Conservation (phyloP, 805 yeast genomes). For the Starmerella bombicola region DNA sequence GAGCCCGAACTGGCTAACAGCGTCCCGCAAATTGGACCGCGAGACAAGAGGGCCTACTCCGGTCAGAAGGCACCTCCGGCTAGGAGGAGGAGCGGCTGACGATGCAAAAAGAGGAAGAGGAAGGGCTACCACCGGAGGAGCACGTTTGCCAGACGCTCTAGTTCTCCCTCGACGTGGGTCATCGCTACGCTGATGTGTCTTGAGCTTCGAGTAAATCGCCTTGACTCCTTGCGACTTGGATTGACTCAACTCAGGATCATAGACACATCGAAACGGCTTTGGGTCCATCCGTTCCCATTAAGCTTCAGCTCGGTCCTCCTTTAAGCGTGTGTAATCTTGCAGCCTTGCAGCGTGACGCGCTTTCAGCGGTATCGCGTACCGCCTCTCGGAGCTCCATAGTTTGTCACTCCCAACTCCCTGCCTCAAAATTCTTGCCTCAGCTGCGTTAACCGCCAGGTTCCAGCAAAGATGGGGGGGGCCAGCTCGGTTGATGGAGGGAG, state of each 20-base stretch:
- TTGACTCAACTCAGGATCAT: slow-evolving; percentile 15
- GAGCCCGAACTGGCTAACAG: slow-evolving; percentile 2
- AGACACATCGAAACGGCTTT: slow-evolving; percentile 12
- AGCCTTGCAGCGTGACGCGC: no score
- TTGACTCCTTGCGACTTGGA: slow-evolving; percentile 5
- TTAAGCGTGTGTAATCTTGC: no score
- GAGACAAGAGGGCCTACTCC: slow-evolving; percentile 8
- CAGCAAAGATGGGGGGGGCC: no score
- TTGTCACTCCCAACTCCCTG: no score
- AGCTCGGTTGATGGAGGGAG: no score
- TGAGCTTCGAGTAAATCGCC: slow-evolving; percentile 3
- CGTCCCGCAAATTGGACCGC: slow-evolving; percentile 7
- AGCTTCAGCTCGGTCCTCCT: no score
- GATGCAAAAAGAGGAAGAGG: slow-evolving; percentile 9
- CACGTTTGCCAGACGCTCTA: background rate
- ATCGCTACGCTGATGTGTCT: background rate
- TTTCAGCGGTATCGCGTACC: no score
- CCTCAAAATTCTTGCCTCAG: no score
- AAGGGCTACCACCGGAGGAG: slow-evolving; percentile 1
- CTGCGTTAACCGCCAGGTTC: no score
- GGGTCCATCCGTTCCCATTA: slow-evolving; percentile 9
- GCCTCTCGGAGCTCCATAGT: no score
- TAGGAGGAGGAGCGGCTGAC: background rate
- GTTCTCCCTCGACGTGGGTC: slow-evolving; percentile 10
- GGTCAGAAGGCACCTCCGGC: slow-evolving; percentile 3